These are phyloP conservation scores for Prosopis cineraria DNA, from an alignment of 306 rosid genomes.

Conservation along the genomic window DNA sequence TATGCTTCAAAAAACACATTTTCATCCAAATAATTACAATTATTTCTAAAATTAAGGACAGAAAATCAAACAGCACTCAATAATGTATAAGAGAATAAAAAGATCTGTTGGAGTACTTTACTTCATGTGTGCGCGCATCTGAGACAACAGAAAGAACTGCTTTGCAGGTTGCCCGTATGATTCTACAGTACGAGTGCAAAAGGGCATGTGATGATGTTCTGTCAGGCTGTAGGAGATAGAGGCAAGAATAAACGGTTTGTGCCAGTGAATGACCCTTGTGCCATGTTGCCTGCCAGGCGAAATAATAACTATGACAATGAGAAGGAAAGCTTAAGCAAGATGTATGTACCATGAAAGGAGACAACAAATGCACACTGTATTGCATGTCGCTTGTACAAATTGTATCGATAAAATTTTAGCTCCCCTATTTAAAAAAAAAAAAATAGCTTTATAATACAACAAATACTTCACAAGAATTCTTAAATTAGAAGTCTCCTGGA, in stretches of 20 bases:
- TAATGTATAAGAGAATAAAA: constrained; percentile 10
- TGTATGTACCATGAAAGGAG: not conserved
- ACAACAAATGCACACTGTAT: not conserved
- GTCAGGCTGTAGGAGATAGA: constrained; percentile 86
- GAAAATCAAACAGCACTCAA: not conserved
- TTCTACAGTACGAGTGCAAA: constrained; percentile 83
- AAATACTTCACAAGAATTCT: constrained; percentile 7
- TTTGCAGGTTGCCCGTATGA: constrained; percentile 86
- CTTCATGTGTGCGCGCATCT: constrained; percentile 98
- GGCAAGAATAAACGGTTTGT: constrained; percentile 95
- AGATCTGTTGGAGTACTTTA: constrained; percentile 81
- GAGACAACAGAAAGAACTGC: constrained; percentile 80
- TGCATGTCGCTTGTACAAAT: constrained; percentile 4
- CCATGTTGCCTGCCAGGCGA: constrained; percentile 93
- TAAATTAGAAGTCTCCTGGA: not conserved
- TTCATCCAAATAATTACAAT: constrained; percentile 15
- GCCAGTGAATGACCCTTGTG: constrained; percentile 99
- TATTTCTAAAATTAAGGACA: not conserved
- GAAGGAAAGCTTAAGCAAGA: constrained; percentile 21
- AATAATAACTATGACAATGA: constrained; percentile 38
- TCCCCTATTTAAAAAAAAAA: too few species aligned
- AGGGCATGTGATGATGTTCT: constrained; percentile 85
- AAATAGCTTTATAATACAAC: constrained; percentile 18
- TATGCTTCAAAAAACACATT: constrained; percentile 15
- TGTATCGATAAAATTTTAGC: constrained; percentile 8